Evolutionary conservation across 306 rosid species (phyloP).

Genomic region (Hippophae rhamnoides): DNA sequence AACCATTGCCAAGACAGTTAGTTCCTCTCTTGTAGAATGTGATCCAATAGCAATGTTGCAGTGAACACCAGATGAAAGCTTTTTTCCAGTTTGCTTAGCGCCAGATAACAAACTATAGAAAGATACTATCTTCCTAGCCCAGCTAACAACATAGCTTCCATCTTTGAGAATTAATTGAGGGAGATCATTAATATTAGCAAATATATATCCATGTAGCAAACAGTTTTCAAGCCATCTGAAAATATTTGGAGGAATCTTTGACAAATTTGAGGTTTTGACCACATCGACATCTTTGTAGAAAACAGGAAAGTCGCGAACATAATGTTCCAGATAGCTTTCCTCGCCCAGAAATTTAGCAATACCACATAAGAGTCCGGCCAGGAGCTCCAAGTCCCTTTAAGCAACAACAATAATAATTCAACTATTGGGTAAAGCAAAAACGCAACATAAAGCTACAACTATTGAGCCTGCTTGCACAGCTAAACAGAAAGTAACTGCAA

Average conservation of each 20-base stretch:
- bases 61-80: conserved; percentile 74
- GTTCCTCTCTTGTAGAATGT: conserved; percentile 76
- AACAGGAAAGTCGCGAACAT: conserved; percentile 81
- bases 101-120: conserved; percentile 85
- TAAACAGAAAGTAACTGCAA: neutral
- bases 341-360: conserved; percentile 63
- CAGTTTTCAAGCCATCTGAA: conserved; percentile 91
- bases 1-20: conserved; percentile 84
- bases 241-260: conserved; percentile 62
- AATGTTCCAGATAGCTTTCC: conserved; percentile 76
- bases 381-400: conserved; percentile 73
- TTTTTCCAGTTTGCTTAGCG: conserved; percentile 59
- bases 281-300: conserved; percentile 38
- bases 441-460: neutral
- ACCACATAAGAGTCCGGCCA: conserved; percentile 58
- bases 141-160: conserved; percentile 60
- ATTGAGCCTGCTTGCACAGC: neutral
- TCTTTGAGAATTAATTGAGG: conserved; percentile 57
- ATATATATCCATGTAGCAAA: conserved; percentile 55
- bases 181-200: conserved; percentile 46
- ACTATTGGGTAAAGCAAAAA: neutral
- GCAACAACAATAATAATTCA: conserved; percentile 13
- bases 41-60: conserved; percentile 68
- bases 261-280: conserved; percentile 29
- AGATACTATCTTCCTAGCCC: conserved; percentile 70